Conservation (phyloP, 2,329 filamentous ascomycete genomes). For the Ophiostoma tasmaniense region DNA sequence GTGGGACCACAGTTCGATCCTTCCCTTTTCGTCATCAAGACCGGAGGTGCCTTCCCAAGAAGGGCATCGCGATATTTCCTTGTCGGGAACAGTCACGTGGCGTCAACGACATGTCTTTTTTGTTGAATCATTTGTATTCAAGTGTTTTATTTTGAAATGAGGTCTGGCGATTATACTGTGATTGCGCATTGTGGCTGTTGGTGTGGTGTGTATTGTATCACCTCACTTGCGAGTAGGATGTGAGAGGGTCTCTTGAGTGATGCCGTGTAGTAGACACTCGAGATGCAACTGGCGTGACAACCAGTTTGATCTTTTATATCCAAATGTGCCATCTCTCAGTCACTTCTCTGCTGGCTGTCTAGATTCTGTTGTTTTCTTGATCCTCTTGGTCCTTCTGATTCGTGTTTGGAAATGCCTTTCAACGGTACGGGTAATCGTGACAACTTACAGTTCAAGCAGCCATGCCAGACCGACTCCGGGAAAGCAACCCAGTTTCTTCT, state of each 20-base stretch:
- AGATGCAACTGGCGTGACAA: neutral
- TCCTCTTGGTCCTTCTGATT: too few species aligned
- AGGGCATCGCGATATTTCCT: conserved; percentile 8
- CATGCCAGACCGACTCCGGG: too few species aligned
- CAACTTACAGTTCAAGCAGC: too few species aligned
- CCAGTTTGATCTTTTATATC: neutral
- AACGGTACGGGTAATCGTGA: too few species aligned
- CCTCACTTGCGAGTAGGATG: neutral
- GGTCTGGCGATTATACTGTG: neutral
- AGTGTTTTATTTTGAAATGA: neutral
- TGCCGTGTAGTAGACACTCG: neutral
- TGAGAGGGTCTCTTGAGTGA: neutral
- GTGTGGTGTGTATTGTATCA: neutral
- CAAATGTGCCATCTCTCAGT: neutral
- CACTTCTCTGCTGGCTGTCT: neutral
- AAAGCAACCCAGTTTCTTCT: too few species aligned
- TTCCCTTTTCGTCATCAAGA: conserved; percentile 2
- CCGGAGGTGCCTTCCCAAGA: neutral
- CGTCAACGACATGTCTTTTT: neutral
- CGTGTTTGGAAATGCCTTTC: too few species aligned
- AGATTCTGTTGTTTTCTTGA: neutral
- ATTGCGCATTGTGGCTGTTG: neutral
- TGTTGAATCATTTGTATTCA: neutral
- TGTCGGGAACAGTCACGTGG: conserved; percentile 4
- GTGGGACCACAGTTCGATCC: neutral